Conservation (phyloP, 495 filamentous ascomycete species). For the Aspergillus conjunctus region DNA sequence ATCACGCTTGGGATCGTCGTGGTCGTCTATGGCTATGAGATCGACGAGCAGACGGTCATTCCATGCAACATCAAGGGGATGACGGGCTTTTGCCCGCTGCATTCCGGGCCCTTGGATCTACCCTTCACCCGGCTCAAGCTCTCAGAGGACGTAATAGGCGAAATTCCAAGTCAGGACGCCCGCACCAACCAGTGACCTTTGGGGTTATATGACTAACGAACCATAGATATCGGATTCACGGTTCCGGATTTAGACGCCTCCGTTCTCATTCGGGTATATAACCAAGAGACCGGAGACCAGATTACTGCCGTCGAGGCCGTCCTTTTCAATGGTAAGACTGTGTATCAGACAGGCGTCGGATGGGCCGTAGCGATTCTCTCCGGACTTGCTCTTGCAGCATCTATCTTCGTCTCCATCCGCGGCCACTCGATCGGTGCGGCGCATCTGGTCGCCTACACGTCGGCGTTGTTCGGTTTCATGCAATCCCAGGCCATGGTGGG, state of each 20-base stretch:
- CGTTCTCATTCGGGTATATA: slow-evolving; percentile 75
- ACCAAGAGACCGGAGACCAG: slow-evolving; percentile 54
- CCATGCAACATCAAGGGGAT: slow-evolving; percentile 60
- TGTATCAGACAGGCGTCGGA: slow-evolving; percentile 81
- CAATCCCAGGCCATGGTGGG: slow-evolving; percentile 93
- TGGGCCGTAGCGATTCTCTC: slow-evolving; percentile 89
- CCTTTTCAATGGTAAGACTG: slow-evolving; percentile 89
- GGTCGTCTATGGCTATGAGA: neutral
- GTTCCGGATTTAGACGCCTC: slow-evolving; percentile 94
- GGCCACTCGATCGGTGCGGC: slow-evolving; percentile 94
- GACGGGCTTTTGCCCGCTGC: slow-evolving; percentile 58
- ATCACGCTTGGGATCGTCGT: neutral
- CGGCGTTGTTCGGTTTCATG: slow-evolving; percentile 93
- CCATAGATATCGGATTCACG: slow-evolving; percentile 71
- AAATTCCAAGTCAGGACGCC: slow-evolving; percentile 58
- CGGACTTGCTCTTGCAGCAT: slow-evolving; percentile 75
- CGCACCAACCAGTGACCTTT: neutral
- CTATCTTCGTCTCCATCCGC: slow-evolving; percentile 74
- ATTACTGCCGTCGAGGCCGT: slow-evolving; percentile 87
- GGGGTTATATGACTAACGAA: neutral
- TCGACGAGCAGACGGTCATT: slow-evolving; percentile 65
- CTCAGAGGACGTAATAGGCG: slow-evolving; percentile 50
- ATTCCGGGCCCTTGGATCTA: slow-evolving; percentile 70
- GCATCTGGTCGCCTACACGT: slow-evolving; percentile 85
- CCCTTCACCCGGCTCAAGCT: slow-evolving; percentile 64